phyloP scores from a whole-genome alignment of 257 asterid genomes.

The Nicotiana tabacum region DNA sequence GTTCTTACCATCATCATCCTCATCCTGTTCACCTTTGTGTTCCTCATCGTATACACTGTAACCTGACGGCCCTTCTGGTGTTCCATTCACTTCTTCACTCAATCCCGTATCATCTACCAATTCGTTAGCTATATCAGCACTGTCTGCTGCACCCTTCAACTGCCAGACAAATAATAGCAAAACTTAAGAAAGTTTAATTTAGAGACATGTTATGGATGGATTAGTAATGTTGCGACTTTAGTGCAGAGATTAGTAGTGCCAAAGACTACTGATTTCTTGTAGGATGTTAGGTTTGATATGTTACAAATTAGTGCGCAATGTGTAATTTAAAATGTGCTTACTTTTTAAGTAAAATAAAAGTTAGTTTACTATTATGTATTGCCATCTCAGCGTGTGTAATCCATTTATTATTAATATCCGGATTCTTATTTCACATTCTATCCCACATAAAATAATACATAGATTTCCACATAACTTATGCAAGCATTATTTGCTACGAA shows the following conservation, averaged over 20 bases:
- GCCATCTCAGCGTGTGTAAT: background rate
- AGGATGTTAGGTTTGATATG: background rate
- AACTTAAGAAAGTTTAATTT: background rate
- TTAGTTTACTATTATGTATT: background rate
- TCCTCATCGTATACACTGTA: conserved; percentile 20
- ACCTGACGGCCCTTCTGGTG: conserved; percentile 30
- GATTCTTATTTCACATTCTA: background rate
- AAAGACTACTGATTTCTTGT: background rate
- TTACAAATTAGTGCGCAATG: background rate
- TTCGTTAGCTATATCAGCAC: conserved; percentile 22
- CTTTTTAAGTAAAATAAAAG: background rate
- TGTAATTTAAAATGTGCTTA: background rate
- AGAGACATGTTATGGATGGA: background rate
- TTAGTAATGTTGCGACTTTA: background rate
- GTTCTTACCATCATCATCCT: conserved; percentile 18
- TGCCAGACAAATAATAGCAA: conserved; percentile 21
- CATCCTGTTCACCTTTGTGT: background rate
- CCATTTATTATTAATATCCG: background rate
- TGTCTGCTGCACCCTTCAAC: conserved; percentile 36
- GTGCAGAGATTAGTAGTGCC: background rate
- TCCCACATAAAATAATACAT: background rate
- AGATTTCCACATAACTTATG: background rate
- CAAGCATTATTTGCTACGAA: background rate
- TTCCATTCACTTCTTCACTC: conserved; percentile 58
- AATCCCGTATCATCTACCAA: conserved; percentile 22